Evolutionary conservation across 345 rosid species (phyloP), one percentile per base, ranked within the genome.

Genomic region (Eucalyptus cloeziana): DNA sequence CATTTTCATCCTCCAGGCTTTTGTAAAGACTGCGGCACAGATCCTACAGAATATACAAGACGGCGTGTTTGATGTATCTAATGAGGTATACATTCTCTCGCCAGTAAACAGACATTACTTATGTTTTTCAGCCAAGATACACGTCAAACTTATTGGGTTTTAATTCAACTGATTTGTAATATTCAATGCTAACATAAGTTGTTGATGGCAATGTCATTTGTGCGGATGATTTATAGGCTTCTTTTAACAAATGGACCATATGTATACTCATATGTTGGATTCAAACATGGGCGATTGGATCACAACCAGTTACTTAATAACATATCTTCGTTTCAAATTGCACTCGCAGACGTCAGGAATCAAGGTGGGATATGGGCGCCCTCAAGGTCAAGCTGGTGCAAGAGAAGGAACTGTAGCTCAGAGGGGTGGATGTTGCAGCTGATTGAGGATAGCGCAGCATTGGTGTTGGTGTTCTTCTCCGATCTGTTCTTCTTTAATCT

Each of bases 1-100:
- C 7, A 30, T 81, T 81, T 54, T 43, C 52, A 81, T 88, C 69
- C 54, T 88, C 83, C 94, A 97, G 99, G 99, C 99, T 69, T 98
- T 98, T 92, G 93, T 94, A 90, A 94, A 91, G 92, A 96, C 99
- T 40, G 99, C 99, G 40, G 96, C 95, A 79, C 95, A 97, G 94
- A 96, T 97, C 93, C 97, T 95, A 89, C 95, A 95, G 91, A 96
- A 98, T 87, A 98, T 98, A 86, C 97, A 96, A 88, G 99, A 96
- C 5, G 98, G 99, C 1, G 94, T 96, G 7, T 94, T 96, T 92
- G 98, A 96, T 92, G 96, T 94, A 90, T 95, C 98, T 87, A 95
- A 96, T 86, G 99, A 98, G 98, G 99, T 96, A 93, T 47, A 11
- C 49, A 3, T 64, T 52, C 49, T 27, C 37, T 47, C 6, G 7